Conservation (phyloP, 805 yeast genomes). For the Brettanomyces bruxellensis region DNA sequence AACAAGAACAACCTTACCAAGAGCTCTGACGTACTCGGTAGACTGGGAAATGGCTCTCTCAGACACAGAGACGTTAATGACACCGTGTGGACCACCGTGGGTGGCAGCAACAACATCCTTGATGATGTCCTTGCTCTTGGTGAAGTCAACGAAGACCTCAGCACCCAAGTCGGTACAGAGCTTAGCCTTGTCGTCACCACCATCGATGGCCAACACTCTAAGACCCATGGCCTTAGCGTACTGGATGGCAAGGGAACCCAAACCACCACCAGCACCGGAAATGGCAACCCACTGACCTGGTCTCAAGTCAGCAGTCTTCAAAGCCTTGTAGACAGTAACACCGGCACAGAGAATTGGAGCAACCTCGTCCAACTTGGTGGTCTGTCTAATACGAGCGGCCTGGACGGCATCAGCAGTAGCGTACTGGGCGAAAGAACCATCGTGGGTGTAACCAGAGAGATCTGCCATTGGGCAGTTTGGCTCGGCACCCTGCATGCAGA, state of each 20-base stretch:
- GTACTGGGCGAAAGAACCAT: conserved; percentile 4
- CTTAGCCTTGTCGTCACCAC: conserved; percentile 4
- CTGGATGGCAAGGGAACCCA: conserved; percentile 3
- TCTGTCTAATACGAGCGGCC: conserved; percentile 3
- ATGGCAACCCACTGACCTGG: conserved; percentile 5
- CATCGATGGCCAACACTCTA: conserved; percentile 3
- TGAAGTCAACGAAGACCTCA: conserved; percentile 3
- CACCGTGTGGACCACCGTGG: conserved; percentile 5
- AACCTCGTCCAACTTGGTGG: conserved; percentile 2
- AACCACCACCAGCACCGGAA: conserved; percentile 6
- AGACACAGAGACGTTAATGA: conserved; percentile 9
- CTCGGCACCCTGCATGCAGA: conserved; percentile 4
- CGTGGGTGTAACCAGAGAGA: conserved; percentile 4
- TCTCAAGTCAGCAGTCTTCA: conserved; percentile 8
- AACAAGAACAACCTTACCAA: conserved; percentile 25
- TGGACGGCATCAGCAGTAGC: conserved; percentile 5
- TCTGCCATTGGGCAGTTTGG: conserved; percentile 3
- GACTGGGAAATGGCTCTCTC: conserved; percentile 3
- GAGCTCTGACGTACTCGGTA: conserved; percentile 3
- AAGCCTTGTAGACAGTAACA: conserved; percentile 37
- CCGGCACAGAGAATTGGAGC: conserved; percentile 31
- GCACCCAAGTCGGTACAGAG: conserved; percentile 3
- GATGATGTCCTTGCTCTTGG: conserved; percentile 3
- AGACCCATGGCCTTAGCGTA: conserved; percentile 4
- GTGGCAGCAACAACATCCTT: conserved; percentile 1